Evolutionary conservation across 225 moss, liverwort and hornwort species (phyloP), one percentile per base, ranked within the genome.

Genomic region (Bryum argenteum): DNA sequence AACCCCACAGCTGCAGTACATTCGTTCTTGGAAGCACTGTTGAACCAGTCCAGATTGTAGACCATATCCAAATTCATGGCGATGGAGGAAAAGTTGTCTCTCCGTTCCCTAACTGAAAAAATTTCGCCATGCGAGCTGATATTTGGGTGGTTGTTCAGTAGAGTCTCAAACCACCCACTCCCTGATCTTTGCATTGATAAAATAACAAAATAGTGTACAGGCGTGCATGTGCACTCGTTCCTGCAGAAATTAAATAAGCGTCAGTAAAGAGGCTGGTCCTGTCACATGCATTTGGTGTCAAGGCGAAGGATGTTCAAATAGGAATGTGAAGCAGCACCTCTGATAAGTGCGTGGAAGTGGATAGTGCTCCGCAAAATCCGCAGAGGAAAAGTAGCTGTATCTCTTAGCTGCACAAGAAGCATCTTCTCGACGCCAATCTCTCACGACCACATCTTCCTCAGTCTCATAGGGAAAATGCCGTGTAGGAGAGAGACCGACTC

Each of bases 91-190:
- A 89, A 87, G 72, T 84, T 89, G 9, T 80, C 61, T 38, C 84
- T 75, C 41, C 89, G 79, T 4, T 37, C 59, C 15, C 65, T 70
- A 2, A 84, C 5, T 13, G 78, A 70, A 67, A 89, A 89, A 18
- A 89, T 47, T 72, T 89, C 89, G 0, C 89, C 89, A 1, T 87
- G 82, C 56, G 89, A 89, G 37, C 89, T 89, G 56, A 89, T 66
- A 47, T 89, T 89, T 2, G 84, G 89, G 68, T 89, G 89, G 22
- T 89, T 80, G 70, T 89, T 89, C 0, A 89, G 77, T 54, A 89
- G 77, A 8, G 89, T 89, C 75, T 89, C 89, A 71, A 89, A 87
- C 89, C 89, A 89, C 67, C 89, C 89, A 71, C 89, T 89, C 22
- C 89, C 89, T 28, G 89, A 87, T 59, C 89, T 82, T 71, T 89